Base-by-base conservation (phyloP, 768 basidiomycete genomes). In the Mycena capillaripes region DNA sequence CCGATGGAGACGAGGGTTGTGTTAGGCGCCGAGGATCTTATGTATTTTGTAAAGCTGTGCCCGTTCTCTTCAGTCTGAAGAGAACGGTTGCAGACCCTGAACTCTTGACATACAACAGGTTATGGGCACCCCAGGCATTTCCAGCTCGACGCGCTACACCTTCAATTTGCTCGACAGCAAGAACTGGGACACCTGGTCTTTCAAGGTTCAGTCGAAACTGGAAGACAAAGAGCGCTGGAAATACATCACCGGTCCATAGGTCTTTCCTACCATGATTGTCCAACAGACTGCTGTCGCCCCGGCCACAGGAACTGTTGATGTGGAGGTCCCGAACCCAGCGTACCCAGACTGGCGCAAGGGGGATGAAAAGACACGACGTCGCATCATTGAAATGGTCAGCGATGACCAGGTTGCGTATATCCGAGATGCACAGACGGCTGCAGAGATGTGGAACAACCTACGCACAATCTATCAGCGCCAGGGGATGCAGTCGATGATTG, bases 401-500 rank as follows among this genome's bases (percentile, higher is more conserved):
- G 58, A 59, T 25, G 58, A 59, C 58, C 58, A 59, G 40, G 23
- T 59, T 5, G 19, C 40, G n/a, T 61, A 62, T 30, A 65, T 65
- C 11, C 36, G 23, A 25, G 52, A 65, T 25, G 63, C 63, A 0
- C 17, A 4, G 52, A 65, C 50, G 6, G 62, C 62, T 0, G 62
- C 62, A 10, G 50, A 55, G 50, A 65, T 65, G 62, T 64, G 62
- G 62, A 25, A 53, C 9, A 64, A 64, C 23, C 50, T 64, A 1
- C 48, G 62, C 36, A 16, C 50, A 1, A 55, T 65, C n/a, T 65
- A 65, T 29, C n/a, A 65, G 38, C 36, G n/a, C 16, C 8, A 10
- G 19, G 63, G 63, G 12, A 55, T 65, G 63, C 38, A 27, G 63
- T 53, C 63, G 0, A 65, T 53, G 63, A 65, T 65, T 21, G 63